A percentile compares a stretch with the other conserved stretches of the same genome.
phyloP scores from a whole-genome alignment of 495 filamentous ascomycete species.

The Penicillium taxi region DNA sequence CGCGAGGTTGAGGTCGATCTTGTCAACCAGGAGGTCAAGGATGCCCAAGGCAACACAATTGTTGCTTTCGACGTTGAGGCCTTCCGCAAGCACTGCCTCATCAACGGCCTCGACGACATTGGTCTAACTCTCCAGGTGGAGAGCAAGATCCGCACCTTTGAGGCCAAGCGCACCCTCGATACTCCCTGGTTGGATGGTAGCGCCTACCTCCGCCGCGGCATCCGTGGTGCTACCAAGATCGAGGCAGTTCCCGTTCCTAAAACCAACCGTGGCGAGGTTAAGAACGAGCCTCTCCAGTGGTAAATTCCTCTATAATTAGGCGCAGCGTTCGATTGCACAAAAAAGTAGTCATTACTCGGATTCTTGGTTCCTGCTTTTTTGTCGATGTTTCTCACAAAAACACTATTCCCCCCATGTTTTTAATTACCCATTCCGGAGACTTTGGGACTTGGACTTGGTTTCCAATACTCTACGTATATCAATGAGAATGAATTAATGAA shows the following conservation, averaged over 20 bases:
- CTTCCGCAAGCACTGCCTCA: slow-evolving; percentile 88
- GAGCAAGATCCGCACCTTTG: slow-evolving; percentile 78
- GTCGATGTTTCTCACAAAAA: slow-evolving; percentile 11
- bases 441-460: slow-evolving; percentile 9
- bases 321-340: slow-evolving; percentile 6
- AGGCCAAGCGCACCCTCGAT: slow-evolving; percentile 62
- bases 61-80: slow-evolving; percentile 77
- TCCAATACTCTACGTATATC: slow-evolving; percentile 15
- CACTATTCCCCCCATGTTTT: slow-evolving; percentile 18
- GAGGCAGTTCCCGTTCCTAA: slow-evolving; percentile 79
- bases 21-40: slow-evolving; percentile 72
- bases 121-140: slow-evolving; percentile 89
- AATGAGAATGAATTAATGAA: slow-evolving; percentile 25
- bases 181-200: slow-evolving; percentile 92
- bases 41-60: slow-evolving; percentile 61
- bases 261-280: slow-evolving; percentile 81
- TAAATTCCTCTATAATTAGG: slow-evolving; percentile 33
- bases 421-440: slow-evolving; percentile 5
- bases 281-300: slow-evolving; percentile 89
- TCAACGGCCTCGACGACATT: slow-evolving; percentile 95
- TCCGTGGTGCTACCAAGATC: slow-evolving; percentile 56
- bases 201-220: slow-evolving; percentile 68
- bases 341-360: too few species aligned
- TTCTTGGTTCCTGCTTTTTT: too few species aligned
- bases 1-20: slow-evolving; percentile 89